Evolutionary conservation across 768 basidiomycete species (phyloP), one percentile per base, ranked within the genome.

Genomic region (Trametes sanguinea): DNA sequence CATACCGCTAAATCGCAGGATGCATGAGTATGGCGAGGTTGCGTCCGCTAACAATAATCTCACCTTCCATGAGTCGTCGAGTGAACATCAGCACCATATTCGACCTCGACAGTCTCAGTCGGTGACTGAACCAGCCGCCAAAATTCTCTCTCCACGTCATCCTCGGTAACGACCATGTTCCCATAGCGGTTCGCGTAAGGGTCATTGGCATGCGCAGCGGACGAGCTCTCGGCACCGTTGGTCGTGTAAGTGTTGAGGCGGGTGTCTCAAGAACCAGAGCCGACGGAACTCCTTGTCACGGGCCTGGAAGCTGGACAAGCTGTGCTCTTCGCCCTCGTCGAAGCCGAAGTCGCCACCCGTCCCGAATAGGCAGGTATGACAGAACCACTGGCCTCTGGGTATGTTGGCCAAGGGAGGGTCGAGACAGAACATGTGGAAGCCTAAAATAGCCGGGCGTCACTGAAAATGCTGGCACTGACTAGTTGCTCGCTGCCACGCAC

Each of bases 1-100:
- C 87, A 96, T 95, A 3, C 90, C 95, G 71, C 97, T 97, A 60
- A 10, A 65, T 33, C 60, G 51, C 51, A 29, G 10, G 32, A 8
- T 40, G 61, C 43, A 57, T 50, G 37, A 43, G 17, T 27, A 40
- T 17, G 45, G 52, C 22, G 37, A 62, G 53, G 54, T 51, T 52
- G 11, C 11, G 51, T 27, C 48, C 57, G 32, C 8, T 45, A 45
- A 58, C 60, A 61, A 39, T 46, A 10, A 54, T 46, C 83, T 63
- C 74, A 95, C 95, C 94, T 98, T 75, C 96, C 96, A 68, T 98
- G 94, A 7, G 92, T 96, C 1, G 95, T 95, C 8, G 95, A 96
- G 75, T 98, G 95, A 37, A 99, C 90, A 74, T 99, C 97, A 1
- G 97, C 97, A n/a, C 97, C 97, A 72, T 99, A 99, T 75, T 99